phyloP scores from a whole-genome alignment of 257 asterid species.

The Przewalskia tangutica region DNA sequence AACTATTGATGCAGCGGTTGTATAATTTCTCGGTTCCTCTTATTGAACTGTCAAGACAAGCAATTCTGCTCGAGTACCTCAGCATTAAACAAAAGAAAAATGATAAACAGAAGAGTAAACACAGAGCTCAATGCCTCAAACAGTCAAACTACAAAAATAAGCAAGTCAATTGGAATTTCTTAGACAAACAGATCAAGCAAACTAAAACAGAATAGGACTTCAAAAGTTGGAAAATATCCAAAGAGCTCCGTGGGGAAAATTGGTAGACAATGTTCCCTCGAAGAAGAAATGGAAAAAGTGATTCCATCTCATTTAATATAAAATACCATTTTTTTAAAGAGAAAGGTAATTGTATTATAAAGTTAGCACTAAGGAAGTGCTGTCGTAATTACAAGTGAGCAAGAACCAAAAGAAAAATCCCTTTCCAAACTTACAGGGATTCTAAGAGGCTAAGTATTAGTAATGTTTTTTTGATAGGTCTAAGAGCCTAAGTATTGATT shows the following conservation, averaged over 20 bases:
- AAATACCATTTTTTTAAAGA: not conserved
- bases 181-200: not conserved
- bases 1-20: not conserved
- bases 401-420: not conserved
- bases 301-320: not conserved
- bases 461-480: not conserved
- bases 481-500: not conserved
- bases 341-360: not conserved
- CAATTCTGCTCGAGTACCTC: not conserved
- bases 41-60: not conserved
- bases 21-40: not conserved
- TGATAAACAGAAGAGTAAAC: not conserved
- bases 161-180: not conserved
- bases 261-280: not conserved
- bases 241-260: not conserved
- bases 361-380: not conserved
- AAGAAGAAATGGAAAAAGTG: not conserved
- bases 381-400: not conserved
- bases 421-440: not conserved
- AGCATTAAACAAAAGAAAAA: not conserved
- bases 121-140: not conserved
- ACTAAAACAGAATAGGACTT: not conserved
- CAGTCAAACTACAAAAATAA: not conserved
- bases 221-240: not conserved
- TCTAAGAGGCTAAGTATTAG: not conserved